Percentiles rank a stretch among this genome's conserved stretches.
Conservation (phyloP, 257 asterid genomes). For the Nemophila menziesii region DNA sequence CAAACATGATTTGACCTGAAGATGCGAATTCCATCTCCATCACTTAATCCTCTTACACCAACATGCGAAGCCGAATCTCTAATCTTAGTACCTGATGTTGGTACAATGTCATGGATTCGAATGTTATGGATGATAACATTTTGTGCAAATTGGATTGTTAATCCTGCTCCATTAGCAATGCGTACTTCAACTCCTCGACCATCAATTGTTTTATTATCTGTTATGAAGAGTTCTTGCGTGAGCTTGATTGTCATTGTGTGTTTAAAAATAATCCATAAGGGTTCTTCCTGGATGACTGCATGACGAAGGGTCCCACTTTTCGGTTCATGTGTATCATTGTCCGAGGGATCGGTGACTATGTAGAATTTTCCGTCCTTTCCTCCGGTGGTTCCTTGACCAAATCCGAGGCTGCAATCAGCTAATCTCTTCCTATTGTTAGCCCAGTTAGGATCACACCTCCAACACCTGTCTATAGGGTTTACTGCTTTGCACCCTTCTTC, state of each 20-base stretch:
- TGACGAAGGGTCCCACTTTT: slow-evolving; percentile 49
- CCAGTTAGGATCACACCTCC: slow-evolving; percentile 59
- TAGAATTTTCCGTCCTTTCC: slow-evolving; percentile 36
- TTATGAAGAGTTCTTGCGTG: slow-evolving; percentile 17
- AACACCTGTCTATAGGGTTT: slow-evolving; percentile 63
- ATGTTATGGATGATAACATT: slow-evolving; percentile 22
- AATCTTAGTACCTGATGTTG: slow-evolving; percentile 17
- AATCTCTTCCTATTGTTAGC: slow-evolving; percentile 38
- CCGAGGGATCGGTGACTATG: slow-evolving; percentile 37
- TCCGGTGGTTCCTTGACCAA: slow-evolving; percentile 40
- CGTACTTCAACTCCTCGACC: slow-evolving; percentile 24
- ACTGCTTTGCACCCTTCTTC: slow-evolving; percentile 29
- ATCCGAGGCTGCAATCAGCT: slow-evolving; percentile 50
- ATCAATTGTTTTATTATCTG: slow-evolving; percentile 26
- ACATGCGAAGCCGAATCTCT: slow-evolving; percentile 20
- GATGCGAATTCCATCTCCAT: slow-evolving; percentile 28
- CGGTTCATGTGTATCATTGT: slow-evolving; percentile 21
- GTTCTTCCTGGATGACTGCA: slow-evolving; percentile 23
- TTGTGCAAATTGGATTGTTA: slow-evolving; percentile 17
- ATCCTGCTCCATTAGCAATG: slow-evolving; percentile 16
- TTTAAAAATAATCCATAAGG: slow-evolving; percentile 22
- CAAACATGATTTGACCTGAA: slow-evolving; percentile 22
- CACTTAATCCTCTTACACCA: slow-evolving; percentile 19
- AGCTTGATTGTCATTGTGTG: slow-evolving; percentile 21
- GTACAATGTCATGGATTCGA: slow-evolving; percentile 16